phyloP scores from a whole-genome alignment of 2,329 filamentous ascomycete genomes.

The Thielaviopsis ethacetica region DNA sequence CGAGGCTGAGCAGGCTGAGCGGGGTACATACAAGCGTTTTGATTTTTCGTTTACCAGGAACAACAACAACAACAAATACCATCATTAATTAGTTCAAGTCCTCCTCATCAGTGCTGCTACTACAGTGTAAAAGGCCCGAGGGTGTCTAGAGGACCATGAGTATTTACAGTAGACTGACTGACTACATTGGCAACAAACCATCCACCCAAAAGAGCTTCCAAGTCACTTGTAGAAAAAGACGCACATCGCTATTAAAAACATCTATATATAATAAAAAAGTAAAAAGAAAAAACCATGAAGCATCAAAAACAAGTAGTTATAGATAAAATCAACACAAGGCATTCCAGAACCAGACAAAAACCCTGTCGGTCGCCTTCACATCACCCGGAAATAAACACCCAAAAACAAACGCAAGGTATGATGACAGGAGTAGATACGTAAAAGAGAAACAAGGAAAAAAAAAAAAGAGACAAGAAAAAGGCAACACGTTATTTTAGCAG shows the following conservation, averaged over 20 bases:
- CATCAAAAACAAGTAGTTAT: neutral
- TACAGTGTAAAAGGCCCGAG: no score
- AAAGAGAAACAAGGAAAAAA: neutral
- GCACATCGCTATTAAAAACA: neutral
- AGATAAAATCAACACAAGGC: neutral
- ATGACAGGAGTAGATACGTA: slow-evolving; percentile 11
- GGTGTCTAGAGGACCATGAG: no score
- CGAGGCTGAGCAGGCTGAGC: neutral
- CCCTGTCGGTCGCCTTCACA: neutral
- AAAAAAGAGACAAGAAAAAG: slow-evolving; percentile 4
- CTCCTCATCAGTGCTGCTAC: no score
- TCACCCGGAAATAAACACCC: slow-evolving; percentile 3
- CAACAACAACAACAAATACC: neutral
- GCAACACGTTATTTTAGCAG: no score
- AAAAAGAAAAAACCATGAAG: slow-evolving; percentile 5
- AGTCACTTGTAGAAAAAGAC: no score
- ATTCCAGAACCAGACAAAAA: neutral
- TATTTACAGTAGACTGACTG: neutral
- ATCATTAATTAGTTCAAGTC: neutral
- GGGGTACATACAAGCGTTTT: slow-evolving; percentile 9
- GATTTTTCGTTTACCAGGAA: slow-evolving; percentile 1
- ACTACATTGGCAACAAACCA: no score
- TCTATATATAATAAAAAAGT: neutral
- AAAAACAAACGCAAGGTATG: slow-evolving; percentile 11
- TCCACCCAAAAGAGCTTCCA: no score